Percentiles rank a stretch among this genome's conserved stretches.
These are phyloP conservation scores for Xylaria sp. DNA, from an alignment of 2,329 filamentous ascomycete genomes.

Conservation along the genomic window DNA sequence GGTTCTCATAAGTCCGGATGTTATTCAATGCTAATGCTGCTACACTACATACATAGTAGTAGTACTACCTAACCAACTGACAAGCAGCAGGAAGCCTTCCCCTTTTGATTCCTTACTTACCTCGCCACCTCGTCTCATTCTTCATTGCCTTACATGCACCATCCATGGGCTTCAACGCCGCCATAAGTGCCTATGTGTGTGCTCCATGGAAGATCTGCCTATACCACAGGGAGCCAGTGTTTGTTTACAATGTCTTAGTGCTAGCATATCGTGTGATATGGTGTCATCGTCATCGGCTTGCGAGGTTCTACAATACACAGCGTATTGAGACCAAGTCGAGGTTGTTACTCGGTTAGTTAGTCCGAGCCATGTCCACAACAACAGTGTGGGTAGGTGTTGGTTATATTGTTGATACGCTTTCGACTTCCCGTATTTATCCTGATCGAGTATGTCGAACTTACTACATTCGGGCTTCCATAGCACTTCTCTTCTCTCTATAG, in stretches of 20 bases:
- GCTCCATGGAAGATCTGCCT: slow-evolving; percentile 19
- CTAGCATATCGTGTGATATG: slow-evolving; percentile 32
- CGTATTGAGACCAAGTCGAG: slow-evolving; percentile 10
- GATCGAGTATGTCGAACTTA: not conserved
- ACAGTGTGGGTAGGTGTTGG: not conserved
- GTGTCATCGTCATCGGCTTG: slow-evolving; percentile 32
- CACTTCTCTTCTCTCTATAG: not conserved
- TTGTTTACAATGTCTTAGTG: slow-evolving; percentile 25
- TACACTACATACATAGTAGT: not conserved
- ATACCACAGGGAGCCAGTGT: slow-evolving; percentile 1
- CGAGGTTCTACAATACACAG: slow-evolving; percentile 7
- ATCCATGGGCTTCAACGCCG: slow-evolving; percentile 19
- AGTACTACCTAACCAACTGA: slow-evolving; percentile 2
- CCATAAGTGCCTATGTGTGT: slow-evolving; percentile 15
- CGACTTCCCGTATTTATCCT: not conserved
- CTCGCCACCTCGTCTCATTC: not conserved
- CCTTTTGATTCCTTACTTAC: not conserved
- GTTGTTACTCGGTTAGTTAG: not conserved
- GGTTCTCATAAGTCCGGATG: slow-evolving; percentile 4
- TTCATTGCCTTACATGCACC: not conserved
- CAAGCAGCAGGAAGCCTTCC: not conserved
- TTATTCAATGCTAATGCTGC: slow-evolving; percentile 2
- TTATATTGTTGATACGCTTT: not conserved
- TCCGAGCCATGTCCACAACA: not conserved
- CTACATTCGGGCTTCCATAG: not conserved